A percentile compares a stretch with the other conserved stretches of the same genome.
These are phyloP conservation scores for Panus rudis DNA, from an alignment of 768 basidiomycete species.

Conservation along the genomic window DNA sequence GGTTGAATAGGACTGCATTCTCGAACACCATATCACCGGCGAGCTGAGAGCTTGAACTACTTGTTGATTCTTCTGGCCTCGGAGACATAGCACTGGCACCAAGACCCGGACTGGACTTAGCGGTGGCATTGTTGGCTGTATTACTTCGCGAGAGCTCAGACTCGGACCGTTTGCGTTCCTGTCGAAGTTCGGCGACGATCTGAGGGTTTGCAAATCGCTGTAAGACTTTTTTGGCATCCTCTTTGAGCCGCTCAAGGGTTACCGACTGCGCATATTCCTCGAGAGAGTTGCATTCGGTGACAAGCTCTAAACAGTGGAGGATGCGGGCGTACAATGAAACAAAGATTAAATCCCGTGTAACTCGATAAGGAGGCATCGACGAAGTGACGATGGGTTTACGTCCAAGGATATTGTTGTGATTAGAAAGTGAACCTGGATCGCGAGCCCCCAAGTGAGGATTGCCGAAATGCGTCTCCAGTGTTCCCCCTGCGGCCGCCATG, in stretches of 20 bases:
- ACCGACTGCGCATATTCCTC: conserved; percentile 14
- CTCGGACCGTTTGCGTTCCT: neutral
- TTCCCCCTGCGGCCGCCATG: conserved; percentile 26
- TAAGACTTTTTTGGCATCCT: conserved; percentile 16
- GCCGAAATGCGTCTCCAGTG: conserved; percentile 28
- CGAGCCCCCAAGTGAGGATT: conserved; percentile 18
- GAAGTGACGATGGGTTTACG: conserved; percentile 29
- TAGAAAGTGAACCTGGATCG: conserved; percentile 27
- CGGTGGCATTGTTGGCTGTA: too few species aligned
- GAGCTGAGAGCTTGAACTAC: too few species aligned
- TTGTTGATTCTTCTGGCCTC: too few species aligned
- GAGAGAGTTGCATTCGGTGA: conserved; percentile 15
- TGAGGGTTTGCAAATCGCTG: conserved; percentile 13
- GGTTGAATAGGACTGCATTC: conserved; percentile 22
- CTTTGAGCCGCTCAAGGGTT: conserved; percentile 15
- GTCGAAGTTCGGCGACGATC: conserved; percentile 17
- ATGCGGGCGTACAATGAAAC: conserved; percentile 27
- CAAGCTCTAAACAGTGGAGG: conserved; percentile 26
- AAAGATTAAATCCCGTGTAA: conserved; percentile 29
- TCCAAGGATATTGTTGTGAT: conserved; percentile 28
- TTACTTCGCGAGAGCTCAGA: too few species aligned
- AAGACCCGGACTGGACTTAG: too few species aligned
- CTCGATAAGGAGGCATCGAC: conserved; percentile 27
- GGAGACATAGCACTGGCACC: too few species aligned
- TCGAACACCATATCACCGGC: conserved; percentile 14